A percentile compares a stretch with the other conserved stretches of the same genome.
Conservation (phyloP, 2,329 filamentous ascomycete genomes). For the Ophiocordyceps camponoti-leonardi region DNA sequence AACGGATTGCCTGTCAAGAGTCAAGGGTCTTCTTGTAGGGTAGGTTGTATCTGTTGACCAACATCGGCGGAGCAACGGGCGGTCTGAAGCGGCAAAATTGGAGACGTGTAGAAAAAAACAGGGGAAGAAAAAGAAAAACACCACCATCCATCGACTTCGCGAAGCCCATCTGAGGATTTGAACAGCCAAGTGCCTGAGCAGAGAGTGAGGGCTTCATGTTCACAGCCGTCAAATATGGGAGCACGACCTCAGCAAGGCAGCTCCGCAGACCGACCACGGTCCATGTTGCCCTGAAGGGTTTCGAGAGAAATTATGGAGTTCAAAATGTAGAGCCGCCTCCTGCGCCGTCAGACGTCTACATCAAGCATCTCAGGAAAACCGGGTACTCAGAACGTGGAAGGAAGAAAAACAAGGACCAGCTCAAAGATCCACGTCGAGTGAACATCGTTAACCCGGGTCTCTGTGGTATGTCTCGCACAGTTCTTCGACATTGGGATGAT, state of each 20-base stretch:
- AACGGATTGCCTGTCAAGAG: no score
- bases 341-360: not conserved
- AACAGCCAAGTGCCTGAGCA: no score
- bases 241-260: not conserved
- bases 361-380: not conserved
- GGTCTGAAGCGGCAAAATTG: not conserved
- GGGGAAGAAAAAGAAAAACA: not conserved
- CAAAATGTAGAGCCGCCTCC: no score
- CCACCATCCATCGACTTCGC: not conserved
- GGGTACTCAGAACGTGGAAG: not conserved
- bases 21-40: not conserved
- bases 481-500: not conserved
- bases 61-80: not conserved
- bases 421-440: constrained; percentile 18
- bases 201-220: constrained; percentile 3
- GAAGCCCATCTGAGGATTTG: not conserved
- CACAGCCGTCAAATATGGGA: constrained; percentile 1
- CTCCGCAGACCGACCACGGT: not conserved
- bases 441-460: constrained; percentile 35
- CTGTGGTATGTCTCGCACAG: constrained; percentile 20
- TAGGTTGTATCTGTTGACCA: not conserved
- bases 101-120: not conserved
- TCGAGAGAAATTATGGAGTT: no score
- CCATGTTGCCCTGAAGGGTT: not conserved
- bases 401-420: constrained; percentile 2